Percentiles rank a stretch among this genome's conserved stretches.
These are phyloP conservation scores for Tetrastigma voinierianum DNA, from an alignment of 164 flowering plant species.

Conservation along the genomic window DNA sequence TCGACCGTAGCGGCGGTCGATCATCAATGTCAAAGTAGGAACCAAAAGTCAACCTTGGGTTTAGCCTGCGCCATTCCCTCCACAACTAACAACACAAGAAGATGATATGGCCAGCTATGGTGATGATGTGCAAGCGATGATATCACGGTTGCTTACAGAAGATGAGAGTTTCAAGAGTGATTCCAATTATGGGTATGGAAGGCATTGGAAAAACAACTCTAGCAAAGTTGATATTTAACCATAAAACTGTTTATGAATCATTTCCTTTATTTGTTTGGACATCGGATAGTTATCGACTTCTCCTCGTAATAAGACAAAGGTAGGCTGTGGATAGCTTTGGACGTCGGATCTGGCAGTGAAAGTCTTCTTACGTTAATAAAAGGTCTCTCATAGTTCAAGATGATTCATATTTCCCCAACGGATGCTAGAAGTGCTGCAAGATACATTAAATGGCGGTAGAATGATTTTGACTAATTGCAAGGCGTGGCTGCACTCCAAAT, in stretches of 20 bases:
- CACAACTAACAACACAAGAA: too few species aligned
- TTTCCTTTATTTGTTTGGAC: not conserved
- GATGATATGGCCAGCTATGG: too few species aligned
- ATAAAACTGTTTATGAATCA: not conserved
- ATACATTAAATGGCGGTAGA: not conserved
- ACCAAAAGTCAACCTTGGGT: too few species aligned
- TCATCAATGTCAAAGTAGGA: too few species aligned
- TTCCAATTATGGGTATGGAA: constrained; percentile 7
- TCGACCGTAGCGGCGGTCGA: too few species aligned
- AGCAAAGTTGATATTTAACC: not conserved
- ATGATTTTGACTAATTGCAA: constrained; percentile 1
- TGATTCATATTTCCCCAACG: not conserved
- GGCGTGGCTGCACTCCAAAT: too few species aligned
- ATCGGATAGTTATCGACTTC: not conserved
- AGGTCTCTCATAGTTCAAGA: not conserved
- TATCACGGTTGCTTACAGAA: not conserved
- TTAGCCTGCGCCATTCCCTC: too few species aligned
- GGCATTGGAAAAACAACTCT: constrained; percentile 12
- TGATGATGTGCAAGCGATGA: too few species aligned
- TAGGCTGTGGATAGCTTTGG: not conserved
- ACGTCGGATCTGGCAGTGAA: too few species aligned
- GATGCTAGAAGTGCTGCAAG: not conserved
- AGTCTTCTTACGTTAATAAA: not conserved
- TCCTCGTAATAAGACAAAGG: not conserved
- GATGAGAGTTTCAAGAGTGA: not conserved